Percentiles rank a stretch among this genome's conserved stretches.
Evolutionary conservation across 768 basidiomycete genomes (phyloP).

Genomic region (Lactarius pseudohatsudake): DNA sequence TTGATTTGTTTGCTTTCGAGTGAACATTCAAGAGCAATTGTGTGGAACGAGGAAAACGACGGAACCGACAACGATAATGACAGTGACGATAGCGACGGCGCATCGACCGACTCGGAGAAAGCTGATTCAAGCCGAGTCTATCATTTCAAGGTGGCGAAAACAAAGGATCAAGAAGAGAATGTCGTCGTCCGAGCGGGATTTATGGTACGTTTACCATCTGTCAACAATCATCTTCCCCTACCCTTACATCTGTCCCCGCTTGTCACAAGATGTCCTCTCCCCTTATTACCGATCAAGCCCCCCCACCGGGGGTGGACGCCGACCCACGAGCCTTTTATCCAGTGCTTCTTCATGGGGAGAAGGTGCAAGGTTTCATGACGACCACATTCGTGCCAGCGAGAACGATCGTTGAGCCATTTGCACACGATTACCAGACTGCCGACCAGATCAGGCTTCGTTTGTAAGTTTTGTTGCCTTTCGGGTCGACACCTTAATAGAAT

Average conservation of each 20-base stretch:
- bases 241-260: not conserved
- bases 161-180: conserved; percentile 54
- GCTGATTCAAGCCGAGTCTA: conserved; percentile 49
- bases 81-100: conserved; percentile 20
- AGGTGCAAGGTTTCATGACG: conserved; percentile 28
- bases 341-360: conserved; percentile 26
- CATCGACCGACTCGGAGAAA: conserved; percentile 40
- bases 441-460: conserved; percentile 1
- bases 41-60: not conserved
- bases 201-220: conserved; percentile 36
- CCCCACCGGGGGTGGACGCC: not conserved
- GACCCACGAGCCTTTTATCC: not conserved
- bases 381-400: conserved; percentile 5
- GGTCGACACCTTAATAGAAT: not conserved
- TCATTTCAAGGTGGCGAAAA: conserved; percentile 55
- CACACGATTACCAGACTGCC: not conserved
- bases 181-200: conserved; percentile 47
- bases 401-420: not conserved
- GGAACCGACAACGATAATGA: not conserved
- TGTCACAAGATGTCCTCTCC: conserved; percentile 1
- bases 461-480: not conserved
- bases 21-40: conserved; percentile 2
- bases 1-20: conserved; percentile 3
- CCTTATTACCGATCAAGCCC: not conserved
- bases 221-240: too few species aligned